A percentile compares a stretch with the other conserved stretches of the same genome.
Conservation (phyloP, 352 stramenopile genomes). For the Globisporangium mamillatum region DNA sequence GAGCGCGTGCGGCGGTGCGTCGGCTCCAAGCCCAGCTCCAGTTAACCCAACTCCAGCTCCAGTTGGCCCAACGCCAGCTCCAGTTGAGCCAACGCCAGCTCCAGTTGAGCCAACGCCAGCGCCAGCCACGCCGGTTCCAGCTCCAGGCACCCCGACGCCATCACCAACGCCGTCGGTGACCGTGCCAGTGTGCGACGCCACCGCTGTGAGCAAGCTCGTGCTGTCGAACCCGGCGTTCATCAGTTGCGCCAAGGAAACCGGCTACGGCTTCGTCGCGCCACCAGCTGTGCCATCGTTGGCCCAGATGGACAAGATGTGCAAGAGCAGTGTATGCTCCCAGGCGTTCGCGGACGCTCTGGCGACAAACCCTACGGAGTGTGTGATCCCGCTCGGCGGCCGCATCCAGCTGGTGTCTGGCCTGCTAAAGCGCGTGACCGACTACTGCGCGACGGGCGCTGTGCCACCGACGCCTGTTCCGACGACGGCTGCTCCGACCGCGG, state of each 20-base stretch:
- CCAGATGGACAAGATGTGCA: constrained; percentile 17
- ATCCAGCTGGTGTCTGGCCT: neutral
- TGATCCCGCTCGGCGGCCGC: neutral
- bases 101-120: neutral
- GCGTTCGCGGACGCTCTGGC: constrained; percentile 9
- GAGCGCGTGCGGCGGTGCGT: too few species aligned
- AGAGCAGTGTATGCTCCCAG: constrained; percentile 5
- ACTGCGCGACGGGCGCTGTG: neutral
- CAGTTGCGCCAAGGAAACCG: constrained; percentile 2
- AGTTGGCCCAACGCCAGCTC: neutral
- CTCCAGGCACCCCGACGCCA: too few species aligned
- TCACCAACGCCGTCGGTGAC: neutral
- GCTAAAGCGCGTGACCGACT: neutral
- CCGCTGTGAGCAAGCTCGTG: constrained; percentile 2
- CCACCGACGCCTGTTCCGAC: too few species aligned
- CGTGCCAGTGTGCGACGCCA: constrained; percentile 1
- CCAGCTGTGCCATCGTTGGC: neutral
- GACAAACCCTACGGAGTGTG: constrained; percentile 11
- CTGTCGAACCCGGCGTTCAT: constrained; percentile 10
- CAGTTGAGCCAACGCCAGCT: neutral
- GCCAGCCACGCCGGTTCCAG: too few species aligned
- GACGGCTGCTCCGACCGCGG: too few species aligned
- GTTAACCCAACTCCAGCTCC: too few species aligned
- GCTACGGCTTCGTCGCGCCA: constrained; percentile 8
- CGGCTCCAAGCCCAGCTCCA: too few species aligned